Base-by-base conservation (phyloP, 805 yeast species). In the Yarrowia sp. region DNA sequence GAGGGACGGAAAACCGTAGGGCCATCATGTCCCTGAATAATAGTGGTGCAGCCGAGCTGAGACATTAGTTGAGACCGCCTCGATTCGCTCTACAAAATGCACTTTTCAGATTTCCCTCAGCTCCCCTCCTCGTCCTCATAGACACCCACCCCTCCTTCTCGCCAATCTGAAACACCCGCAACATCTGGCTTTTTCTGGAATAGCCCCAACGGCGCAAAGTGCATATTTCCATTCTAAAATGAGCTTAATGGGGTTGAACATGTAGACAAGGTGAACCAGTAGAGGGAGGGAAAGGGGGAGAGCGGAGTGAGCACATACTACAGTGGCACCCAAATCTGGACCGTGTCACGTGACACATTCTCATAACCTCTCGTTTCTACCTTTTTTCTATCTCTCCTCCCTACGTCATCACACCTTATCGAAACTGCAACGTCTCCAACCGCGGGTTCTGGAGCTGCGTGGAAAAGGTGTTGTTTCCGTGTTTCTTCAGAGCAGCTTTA, bases 341-440 rank as follows among this genome's bases (percentile, higher is more conserved):
- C 13, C 38, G 38, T 36, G 33, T 44, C 33, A 44, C 49, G 9
- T 44, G 33, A 44, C 3, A 24, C 33, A 15, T 6, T 19, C 47
- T 4, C 24, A 14, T 36, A 36, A 36, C 2, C 10, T 9, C 38
- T 10, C 38, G 9, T 12, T 1, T 43, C 4, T 1, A 5, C 24
- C 3, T 5, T 17, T 2, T 1, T 19, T 43, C 3, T 12, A 44
- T 9, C 24, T 8, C 17, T 14, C 52, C 36, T 15, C 20, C 55
- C 24, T 53, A 38, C 60, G 60, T 53, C 60, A 53, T 38, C 60
- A 9, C 58, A 34, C 58, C 58, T 52, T 36, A 52, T 52, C 58
- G 2, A 14, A 9, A 8, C 33, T 19, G 58, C 58, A 52, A 5
- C 10, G 58, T 52, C 58, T 36, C 43, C 58, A 17, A 52, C 58